Conservation (phyloP, 202 grass and related monocot genomes). For the Digitaria exilis region DNA sequence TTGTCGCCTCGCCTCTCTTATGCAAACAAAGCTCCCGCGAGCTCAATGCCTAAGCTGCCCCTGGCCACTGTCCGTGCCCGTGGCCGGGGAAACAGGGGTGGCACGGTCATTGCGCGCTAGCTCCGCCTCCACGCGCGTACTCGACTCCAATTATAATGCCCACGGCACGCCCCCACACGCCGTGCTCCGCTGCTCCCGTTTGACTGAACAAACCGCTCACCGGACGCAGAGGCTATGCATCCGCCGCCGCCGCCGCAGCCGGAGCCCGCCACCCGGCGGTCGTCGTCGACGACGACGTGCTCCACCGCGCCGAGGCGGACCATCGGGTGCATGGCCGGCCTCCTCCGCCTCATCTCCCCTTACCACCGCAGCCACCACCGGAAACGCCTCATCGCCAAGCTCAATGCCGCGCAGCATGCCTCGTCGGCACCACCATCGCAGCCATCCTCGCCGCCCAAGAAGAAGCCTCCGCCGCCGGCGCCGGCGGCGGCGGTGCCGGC, state of each 20-base stretch:
- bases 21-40: not conserved
- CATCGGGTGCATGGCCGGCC: constrained; percentile 85
- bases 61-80: not conserved
- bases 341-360: constrained; percentile 78
- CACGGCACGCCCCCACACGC: constrained; percentile 30
- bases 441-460: constrained; percentile 9
- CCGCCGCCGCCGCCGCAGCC: not conserved
- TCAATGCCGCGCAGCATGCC: not conserved
- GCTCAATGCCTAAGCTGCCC: not conserved
- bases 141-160: constrained; percentile 42
- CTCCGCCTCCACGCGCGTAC: constrained; percentile 13
- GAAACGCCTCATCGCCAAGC: constrained; percentile 79
- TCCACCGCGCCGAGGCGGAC: constrained; percentile 30
- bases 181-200: constrained; percentile 17
- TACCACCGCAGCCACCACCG: constrained; percentile 65
- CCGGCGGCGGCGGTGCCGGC: not conserved
- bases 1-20: constrained; percentile 32
- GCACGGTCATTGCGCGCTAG: constrained; percentile 33
- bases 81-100: not conserved
- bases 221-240: constrained; percentile 14
- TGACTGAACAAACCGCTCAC: not conserved
- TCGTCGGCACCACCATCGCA: not conserved
- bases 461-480: no score
- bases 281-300: constrained; percentile 39
- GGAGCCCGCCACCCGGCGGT: constrained; percentile 42